Base-by-base conservation (phyloP, 2,329 filamentous ascomycete genomes). In the Colletotrichum truncatum region DNA sequence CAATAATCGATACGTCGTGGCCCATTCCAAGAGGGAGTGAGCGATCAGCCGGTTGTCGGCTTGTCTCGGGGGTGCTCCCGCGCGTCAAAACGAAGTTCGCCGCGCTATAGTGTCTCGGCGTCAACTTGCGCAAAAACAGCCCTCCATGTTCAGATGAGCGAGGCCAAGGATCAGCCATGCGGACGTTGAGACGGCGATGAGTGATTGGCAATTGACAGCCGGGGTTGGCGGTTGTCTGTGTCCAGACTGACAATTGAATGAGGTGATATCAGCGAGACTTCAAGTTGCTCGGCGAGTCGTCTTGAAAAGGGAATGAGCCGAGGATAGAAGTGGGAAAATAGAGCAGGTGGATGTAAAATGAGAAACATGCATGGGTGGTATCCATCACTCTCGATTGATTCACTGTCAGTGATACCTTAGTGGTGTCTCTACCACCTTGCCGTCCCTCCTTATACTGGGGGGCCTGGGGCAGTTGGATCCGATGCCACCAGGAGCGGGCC, bases 231-330 rank as follows among this genome's bases (percentile, higher is more conserved):
- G 54, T 26, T 36, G 54, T 32, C n/a, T n/a, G 21, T 14, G 41
- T 14, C 21, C 16, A 9, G 5, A 16, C 8, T 11, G 39, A 46
- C 12, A n/a, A 14, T 12, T 34, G 28, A 41, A 34, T 39, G 53
- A 64, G 60, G 28, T 28, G 23, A 41, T 14, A 10, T 32, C 23
- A 30, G 39, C 18, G 14, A 21, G 25, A 49, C 14, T 30, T 30
- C n/a, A 8, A 30, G 46, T 41, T 41, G 32, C 12, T 65, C 56
- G 62, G 56, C 18, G 39, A 60, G 56, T 10, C 25, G 18, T 16
- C 61, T 61, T 43, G 56, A 64, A 60, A 52, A 46, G 41, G 46
- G 30, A 49, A 30, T 25, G 53, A 25, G 56, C 56, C 61, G 54
- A 53, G 39, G 30, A 46, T 14, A 30, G 28, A 54, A 16, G 36